Conservation (phyloP, 805 yeast genomes). For the Naumovozyma castellii region DNA sequence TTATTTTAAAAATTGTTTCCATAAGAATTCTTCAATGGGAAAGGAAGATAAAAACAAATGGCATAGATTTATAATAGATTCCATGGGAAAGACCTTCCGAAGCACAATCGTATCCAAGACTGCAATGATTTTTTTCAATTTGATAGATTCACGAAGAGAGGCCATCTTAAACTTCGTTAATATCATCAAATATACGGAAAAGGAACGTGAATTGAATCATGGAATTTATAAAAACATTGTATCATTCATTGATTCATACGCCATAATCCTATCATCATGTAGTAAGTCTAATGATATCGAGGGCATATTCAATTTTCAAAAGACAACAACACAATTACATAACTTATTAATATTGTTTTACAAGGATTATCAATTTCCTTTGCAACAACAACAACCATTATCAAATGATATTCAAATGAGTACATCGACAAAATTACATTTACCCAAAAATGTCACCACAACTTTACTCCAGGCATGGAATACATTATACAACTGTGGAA, state of each 20-base stretch:
- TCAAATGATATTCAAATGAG: too few species aligned
- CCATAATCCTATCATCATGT: constrained; percentile 14
- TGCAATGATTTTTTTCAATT: constrained; percentile 29
- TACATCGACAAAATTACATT: constrained; percentile 4
- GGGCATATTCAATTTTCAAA: constrained; percentile 12
- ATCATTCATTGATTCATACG: constrained; percentile 23
- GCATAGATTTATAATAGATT: constrained; percentile 23
- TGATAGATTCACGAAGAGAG: constrained; percentile 17
- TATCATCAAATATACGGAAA: constrained; percentile 34
- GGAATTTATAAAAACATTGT: constrained; percentile 32
- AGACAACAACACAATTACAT: constrained; percentile 6
- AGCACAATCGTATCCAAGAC: constrained; percentile 29
- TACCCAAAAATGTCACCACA: constrained; percentile 15
- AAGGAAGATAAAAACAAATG: constrained; percentile 7
- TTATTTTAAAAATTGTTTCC: constrained; percentile 11
- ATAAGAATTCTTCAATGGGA: constrained; percentile 1
- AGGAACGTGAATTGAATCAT: constrained; percentile 29
- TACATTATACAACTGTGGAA: constrained; percentile 13
- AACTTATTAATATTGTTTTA: constrained; percentile 13
- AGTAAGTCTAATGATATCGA: constrained; percentile 8
- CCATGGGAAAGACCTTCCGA: constrained; percentile 40
- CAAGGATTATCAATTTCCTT: constrained; percentile 10
- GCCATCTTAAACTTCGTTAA: constrained; percentile 31
- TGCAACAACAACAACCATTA: too few species aligned
- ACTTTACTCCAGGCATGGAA: constrained; percentile 20